Evolutionary conservation across 805 yeast species (phyloP).

Genomic region (Candida taoyuanica): DNA sequence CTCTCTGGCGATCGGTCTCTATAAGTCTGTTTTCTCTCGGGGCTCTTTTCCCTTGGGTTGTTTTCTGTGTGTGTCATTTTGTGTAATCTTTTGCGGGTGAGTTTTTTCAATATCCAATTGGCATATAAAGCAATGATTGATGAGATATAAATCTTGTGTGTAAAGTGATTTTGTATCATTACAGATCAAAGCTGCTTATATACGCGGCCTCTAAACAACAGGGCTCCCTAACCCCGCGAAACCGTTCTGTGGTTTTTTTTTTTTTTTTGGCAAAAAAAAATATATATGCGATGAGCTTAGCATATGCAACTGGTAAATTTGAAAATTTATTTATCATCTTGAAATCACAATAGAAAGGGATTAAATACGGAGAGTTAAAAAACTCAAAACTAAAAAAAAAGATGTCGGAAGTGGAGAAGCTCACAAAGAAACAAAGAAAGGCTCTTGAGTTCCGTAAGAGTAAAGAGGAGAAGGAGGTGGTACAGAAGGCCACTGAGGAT

Average conservation of each 20-base stretch:
- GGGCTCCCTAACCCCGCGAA: too few species aligned
- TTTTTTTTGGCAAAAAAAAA: too few species aligned
- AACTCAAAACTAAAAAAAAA: neutral
- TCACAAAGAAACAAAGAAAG: conserved; percentile 63
- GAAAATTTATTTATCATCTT: neutral
- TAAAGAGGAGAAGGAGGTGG: conserved; percentile 21
- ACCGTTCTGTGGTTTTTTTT: too few species aligned
- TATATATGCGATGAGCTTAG: too few species aligned
- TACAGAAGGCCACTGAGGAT: conserved; percentile 25
- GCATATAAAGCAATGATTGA: too few species aligned
- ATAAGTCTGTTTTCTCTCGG: conserved; percentile 6
- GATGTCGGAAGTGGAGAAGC: conserved; percentile 33
- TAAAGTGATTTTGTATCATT: neutral
- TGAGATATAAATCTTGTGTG: neutral
- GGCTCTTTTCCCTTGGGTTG: conserved; percentile 11
- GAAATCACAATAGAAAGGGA: neutral
- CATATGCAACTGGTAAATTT: too few species aligned
- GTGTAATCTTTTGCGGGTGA: neutral
- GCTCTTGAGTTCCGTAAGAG: conserved; percentile 52
- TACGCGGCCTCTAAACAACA: too few species aligned
- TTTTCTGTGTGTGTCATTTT: too few species aligned
- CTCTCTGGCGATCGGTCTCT: conserved; percentile 16
- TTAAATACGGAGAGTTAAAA: neutral
- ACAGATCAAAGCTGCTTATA: too few species aligned
- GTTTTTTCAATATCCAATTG: too few species aligned